A percentile compares a stretch with the other conserved stretches of the same genome.
phyloP scores from a whole-genome alignment of 306 rosid species.

The Gastrolobium villosum region DNA sequence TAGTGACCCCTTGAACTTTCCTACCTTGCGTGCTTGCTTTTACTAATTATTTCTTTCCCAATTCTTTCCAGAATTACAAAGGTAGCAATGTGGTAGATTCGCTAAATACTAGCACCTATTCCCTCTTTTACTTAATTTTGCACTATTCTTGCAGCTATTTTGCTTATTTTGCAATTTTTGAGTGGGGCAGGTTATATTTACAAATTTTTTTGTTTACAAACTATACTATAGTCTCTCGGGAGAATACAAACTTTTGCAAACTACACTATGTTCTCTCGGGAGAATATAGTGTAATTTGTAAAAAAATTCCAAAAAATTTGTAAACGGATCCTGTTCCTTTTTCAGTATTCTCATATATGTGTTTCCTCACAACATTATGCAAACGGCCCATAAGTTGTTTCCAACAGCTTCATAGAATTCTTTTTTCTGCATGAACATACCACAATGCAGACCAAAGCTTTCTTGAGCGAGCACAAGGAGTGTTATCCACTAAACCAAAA shows the following conservation, averaged over 20 bases:
- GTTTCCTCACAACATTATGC: slow-evolving; percentile 61
- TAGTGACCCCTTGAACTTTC: slow-evolving; percentile 45
- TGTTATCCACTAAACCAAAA: slow-evolving; percentile 64
- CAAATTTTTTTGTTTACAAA: too few species aligned
- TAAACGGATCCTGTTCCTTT: too few species aligned
- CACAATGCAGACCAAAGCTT: slow-evolving; percentile 70
- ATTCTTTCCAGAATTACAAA: slow-evolving; percentile 23
- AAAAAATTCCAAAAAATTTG: too few species aligned
- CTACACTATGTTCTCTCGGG: too few species aligned
- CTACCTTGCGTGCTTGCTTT: slow-evolving; percentile 11
- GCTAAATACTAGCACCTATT: slow-evolving; percentile 14
- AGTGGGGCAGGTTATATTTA: too few species aligned
- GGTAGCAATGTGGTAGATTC: slow-evolving; percentile 16
- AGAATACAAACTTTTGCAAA: too few species aligned
- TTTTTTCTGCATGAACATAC: slow-evolving; percentile 68
- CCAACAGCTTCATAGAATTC: slow-evolving; percentile 58
- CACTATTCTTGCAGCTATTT: background rate
- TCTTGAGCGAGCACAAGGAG: slow-evolving; percentile 50
- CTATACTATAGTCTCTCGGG: too few species aligned
- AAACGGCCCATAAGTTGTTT: slow-evolving; percentile 61
- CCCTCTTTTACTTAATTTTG: background rate
- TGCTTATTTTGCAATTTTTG: slow-evolving; percentile 18
- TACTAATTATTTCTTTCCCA: background rate
- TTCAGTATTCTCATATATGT: slow-evolving; percentile 53
- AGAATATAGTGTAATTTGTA: too few species aligned